Evolutionary conservation across 352 stramenopile species (phyloP), one percentile per base, ranked within the genome.

Genomic region (Phytophthora rubi): DNA sequence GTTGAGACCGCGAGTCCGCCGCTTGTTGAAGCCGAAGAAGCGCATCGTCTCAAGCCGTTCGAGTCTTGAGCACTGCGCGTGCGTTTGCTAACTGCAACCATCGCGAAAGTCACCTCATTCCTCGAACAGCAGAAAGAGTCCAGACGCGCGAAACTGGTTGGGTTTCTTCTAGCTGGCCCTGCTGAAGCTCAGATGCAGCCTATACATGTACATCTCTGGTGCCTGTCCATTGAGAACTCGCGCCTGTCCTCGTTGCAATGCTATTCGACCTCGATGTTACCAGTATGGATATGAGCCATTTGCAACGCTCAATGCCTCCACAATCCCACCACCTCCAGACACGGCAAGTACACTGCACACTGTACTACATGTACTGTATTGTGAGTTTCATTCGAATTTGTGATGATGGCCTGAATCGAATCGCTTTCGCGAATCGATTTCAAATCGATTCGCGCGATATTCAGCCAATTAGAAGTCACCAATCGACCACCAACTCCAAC

Each of bases 81-180:
- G 23, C 42, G 60, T 64, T 65, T 55, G 54, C 53, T 48, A 60
- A 69, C 53, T 73, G 67, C 52, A 63, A 54, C 35, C 12, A 21
- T 21, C 18, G 18, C 18, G 18, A 21, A 21, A 21, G 18, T 21
- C 18, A 21, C 18, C 18, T 21, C 18, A 21, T 21, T 21, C 18
- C 18, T 66, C 49, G 30, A 71, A 71, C 64, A 66, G 56, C 15
- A 51, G 48, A 66, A 66, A 66, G 64, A 66, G 64, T 51, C 55
- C 64, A 71, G 64, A 58, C 60, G 48, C 48, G 18, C 33, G 63
- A 70, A 70, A 70, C 47, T 30, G 55, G 47, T 16, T 59, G 23
- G 32, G 42, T 33, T 63, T 52, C 30, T 45, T 53, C 5, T 30
- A 42, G 26, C 49, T 57, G 32, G 7, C 33, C 32, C 42, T 10